Base-by-base conservation (phyloP, 2,329 filamentous ascomycete genomes). In the Acrodontium crateriforme region DNA sequence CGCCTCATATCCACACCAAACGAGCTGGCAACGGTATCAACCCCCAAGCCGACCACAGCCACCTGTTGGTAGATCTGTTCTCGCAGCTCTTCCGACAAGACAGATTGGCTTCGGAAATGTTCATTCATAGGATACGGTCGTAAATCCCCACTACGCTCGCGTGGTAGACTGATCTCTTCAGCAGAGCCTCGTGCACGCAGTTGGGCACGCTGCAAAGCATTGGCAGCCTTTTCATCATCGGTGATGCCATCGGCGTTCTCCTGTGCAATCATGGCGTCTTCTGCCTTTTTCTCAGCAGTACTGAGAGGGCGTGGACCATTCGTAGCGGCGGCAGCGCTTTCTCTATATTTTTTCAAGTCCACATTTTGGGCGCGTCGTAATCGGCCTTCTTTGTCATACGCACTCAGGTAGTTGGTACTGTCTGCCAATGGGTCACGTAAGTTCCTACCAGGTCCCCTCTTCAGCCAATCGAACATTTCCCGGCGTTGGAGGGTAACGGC, bases 1-100 rank as follows among this genome's bases (percentile, higher is more conserved):
- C 85, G 69, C 47, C 80, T 71, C 55, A 92, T 77, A 46, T 89
- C 83, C 14, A 93, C 71, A 16, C 74, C 71, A 42, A 80, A 68
- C 46, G 82, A 69, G 2, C 78, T 77, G 47, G 81, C 85, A 12
- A 91, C 79, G 23, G 69, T 69, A 46, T 82, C 76, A 37, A 93
- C 62, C 31, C 77, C 71, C 52, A 75, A 64, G 34, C 76, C 75
- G 9, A 71, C 52, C n/a, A 56, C 49, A 36, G 72, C 71, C 9
- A 91, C 72, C 41, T 71, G 68, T 4, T 63, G 46, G 60, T 80
- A 89, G 30, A 94, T 78, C 39, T 75, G 62, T 44, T 85, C 74
- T 34, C 78, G 66, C 25, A 85, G 60, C 11, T 64, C 58, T 42
- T 91, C 79, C 37, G 75, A 75, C 39, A 94, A 62, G 13, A 93